These are phyloP conservation scores for Tympanopsis confertula DNA, from an alignment of 2,329 filamentous ascomycete genomes.

Conservation along the genomic window DNA sequence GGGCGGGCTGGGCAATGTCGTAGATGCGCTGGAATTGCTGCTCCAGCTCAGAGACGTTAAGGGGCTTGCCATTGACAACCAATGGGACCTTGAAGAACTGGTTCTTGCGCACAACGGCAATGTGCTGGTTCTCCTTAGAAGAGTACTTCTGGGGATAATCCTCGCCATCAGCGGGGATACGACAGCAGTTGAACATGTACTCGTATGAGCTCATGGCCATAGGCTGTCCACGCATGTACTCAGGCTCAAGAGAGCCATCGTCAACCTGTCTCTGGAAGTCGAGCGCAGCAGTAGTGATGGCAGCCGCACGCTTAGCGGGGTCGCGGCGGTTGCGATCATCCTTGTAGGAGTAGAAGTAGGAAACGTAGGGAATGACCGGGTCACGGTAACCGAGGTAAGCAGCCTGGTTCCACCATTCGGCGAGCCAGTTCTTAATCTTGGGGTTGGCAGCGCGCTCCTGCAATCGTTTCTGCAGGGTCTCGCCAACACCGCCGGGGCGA, in stretches of 20 bases:
- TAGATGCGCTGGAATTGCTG: not conserved
- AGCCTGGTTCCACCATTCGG: conserved; percentile 57
- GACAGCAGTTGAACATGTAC: conserved; percentile 2
- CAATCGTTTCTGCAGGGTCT: conserved; percentile 49
- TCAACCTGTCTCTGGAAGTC: conserved; percentile 2
- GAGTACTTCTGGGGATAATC: not conserved
- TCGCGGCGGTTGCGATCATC: conserved; percentile 21
- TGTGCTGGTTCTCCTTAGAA: not conserved
- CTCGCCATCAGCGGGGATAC: not conserved
- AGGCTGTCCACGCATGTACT: not conserved
- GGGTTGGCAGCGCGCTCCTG: conserved; percentile 44
- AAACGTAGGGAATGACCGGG: conserved; percentile 11
- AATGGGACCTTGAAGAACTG: conserved; percentile 1
- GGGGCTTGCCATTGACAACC: not conserved
- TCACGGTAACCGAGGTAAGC: conserved; percentile 37
- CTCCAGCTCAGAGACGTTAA: not conserved
- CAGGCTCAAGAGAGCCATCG: conserved; percentile 2
- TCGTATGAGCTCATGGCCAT: not conserved
- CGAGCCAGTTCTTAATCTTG: conserved; percentile 50
- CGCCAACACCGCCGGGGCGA: conserved; percentile 43
- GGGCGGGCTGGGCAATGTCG: not conserved
- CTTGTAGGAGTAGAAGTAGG: conserved; percentile 36
- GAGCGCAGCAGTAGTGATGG: not conserved
- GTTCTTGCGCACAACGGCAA: conserved; percentile 1
- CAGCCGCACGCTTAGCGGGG: conserved; percentile 1